A percentile compares a stretch with the other conserved stretches of the same genome.
Conservation (phyloP, 192 early-diverging fungal genomes). For the Backusella circina region DNA sequence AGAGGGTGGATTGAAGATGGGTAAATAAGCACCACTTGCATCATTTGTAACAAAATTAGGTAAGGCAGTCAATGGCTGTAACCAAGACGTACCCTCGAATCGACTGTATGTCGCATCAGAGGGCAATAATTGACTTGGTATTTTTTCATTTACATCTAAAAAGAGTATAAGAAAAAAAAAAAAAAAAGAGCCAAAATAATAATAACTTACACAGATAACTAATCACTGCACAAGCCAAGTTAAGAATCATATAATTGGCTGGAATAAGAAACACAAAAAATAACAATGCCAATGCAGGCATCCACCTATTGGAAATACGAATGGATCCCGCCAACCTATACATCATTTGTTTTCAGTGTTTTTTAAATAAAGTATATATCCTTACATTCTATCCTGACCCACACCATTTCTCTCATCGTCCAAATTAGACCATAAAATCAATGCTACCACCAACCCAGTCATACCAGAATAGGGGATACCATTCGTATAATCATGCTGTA, state of each 20-base stretch:
- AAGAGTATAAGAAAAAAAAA: background rate
- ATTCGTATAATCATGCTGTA: background rate
- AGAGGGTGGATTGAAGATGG: background rate
- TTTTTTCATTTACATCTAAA: background rate
- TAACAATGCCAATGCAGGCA: conserved; percentile 8
- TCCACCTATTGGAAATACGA: background rate
- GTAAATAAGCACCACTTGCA: conserved; percentile 2
- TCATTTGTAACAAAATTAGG: conserved; percentile 5
- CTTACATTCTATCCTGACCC: conserved; percentile 7
- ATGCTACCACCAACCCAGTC: conserved; percentile 13
- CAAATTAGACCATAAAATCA: conserved; percentile 2
- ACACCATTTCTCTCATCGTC: conserved; percentile 1
- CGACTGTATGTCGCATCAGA: background rate
- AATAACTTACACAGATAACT: conserved; percentile 19
- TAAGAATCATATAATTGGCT: conserved; percentile 12
- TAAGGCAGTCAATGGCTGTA: background rate
- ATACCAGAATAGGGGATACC: background rate
- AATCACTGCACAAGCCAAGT: conserved; percentile 2
- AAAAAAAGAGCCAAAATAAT: background rate
- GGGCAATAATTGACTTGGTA: background rate
- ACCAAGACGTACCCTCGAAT: background rate
- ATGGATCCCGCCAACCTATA: conserved; percentile 15
- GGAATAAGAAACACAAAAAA: conserved; percentile 24
- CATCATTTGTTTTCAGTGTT: background rate
- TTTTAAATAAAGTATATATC: too few species aligned